phyloP scores from a whole-genome alignment of 306 rosid genomes.

The Senna tora region DNA sequence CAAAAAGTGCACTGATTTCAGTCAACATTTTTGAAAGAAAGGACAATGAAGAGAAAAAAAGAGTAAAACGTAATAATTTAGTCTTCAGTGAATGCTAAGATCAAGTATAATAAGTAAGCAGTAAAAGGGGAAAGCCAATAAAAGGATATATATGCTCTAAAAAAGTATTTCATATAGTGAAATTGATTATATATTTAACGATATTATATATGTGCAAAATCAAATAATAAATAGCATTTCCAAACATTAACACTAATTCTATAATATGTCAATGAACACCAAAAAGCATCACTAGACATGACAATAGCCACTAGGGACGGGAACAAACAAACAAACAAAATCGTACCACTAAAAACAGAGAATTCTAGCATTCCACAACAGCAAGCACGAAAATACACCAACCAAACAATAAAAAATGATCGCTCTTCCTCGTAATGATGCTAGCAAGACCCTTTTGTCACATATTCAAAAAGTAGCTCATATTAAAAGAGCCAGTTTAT shows the following conservation, averaged over 20 bases:
- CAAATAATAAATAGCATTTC: constrained; percentile 3
- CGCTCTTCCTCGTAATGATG: constrained; percentile 56
- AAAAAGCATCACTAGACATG: constrained; percentile 19
- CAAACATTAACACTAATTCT: constrained; percentile 9
- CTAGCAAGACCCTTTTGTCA: constrained; percentile 59
- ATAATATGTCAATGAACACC: not conserved
- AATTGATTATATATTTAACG: not conserved
- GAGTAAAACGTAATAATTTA: not conserved
- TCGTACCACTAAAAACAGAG: constrained; percentile 61
- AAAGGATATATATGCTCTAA: not conserved
- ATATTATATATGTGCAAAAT: not conserved
- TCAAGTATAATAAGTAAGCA: constrained; percentile 17
- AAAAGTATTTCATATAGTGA: not conserved
- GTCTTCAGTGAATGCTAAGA: constrained; percentile 5
- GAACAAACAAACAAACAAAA: not conserved
- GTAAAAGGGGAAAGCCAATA: not conserved
- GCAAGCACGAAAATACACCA: constrained; percentile 82
- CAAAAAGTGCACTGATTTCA: constrained; percentile 24
- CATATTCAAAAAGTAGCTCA: constrained; percentile 53
- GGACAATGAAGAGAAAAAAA: not conserved
- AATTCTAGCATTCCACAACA: constrained; percentile 58
- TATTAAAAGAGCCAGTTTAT: constrained; percentile 85
- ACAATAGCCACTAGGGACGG: constrained; percentile 48
- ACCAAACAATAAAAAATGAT: constrained; percentile 72
- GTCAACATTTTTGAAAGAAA: not conserved